A percentile compares a stretch with the other conserved stretches of the same genome.
Conservation (phyloP, 2,329 filamentous ascomycete species). For the Madurella fahalii region DNA sequence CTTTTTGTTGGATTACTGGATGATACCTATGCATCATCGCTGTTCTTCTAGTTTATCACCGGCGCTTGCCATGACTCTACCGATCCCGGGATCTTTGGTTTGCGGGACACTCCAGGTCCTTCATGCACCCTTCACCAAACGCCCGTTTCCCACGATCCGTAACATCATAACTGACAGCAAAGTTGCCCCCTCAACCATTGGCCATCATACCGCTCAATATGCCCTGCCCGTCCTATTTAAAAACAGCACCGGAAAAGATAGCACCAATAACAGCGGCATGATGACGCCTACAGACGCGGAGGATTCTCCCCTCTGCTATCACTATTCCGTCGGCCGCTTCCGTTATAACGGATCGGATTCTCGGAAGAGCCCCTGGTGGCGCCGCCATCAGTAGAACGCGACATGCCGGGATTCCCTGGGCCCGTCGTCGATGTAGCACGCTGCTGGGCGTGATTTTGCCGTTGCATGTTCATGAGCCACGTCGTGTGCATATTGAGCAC, state of each 20-base stretch:
- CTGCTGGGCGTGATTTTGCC: slow-evolving; percentile 21
- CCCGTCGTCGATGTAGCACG: slow-evolving; percentile 10
- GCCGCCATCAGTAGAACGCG: neutral
- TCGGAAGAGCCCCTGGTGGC: neutral
- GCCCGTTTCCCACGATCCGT: neutral
- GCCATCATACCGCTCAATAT: neutral
- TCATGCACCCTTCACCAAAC: neutral
- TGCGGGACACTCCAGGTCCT: neutral
- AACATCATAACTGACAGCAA: neutral
- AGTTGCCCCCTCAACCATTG: neutral
- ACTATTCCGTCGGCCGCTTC: slow-evolving; percentile 9
- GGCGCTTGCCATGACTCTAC: neutral
- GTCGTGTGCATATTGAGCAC: slow-evolving; percentile 57
- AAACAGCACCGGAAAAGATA: too few species aligned
- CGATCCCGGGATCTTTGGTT: neutral
- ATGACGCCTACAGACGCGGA: slow-evolving; percentile 14
- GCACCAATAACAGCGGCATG: neutral
- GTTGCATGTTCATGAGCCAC: slow-evolving; percentile 49
- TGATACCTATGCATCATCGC: neutral
- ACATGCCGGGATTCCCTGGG: slow-evolving; percentile 5
- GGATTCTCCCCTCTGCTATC: slow-evolving; percentile 21
- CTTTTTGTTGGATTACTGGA: neutral
- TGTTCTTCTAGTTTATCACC: neutral
- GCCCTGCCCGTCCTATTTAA: neutral
- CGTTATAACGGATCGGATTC: neutral